phyloP scores from a whole-genome alignment of 2,329 filamentous ascomycete genomes.

The Meredithiella fracta region DNA sequence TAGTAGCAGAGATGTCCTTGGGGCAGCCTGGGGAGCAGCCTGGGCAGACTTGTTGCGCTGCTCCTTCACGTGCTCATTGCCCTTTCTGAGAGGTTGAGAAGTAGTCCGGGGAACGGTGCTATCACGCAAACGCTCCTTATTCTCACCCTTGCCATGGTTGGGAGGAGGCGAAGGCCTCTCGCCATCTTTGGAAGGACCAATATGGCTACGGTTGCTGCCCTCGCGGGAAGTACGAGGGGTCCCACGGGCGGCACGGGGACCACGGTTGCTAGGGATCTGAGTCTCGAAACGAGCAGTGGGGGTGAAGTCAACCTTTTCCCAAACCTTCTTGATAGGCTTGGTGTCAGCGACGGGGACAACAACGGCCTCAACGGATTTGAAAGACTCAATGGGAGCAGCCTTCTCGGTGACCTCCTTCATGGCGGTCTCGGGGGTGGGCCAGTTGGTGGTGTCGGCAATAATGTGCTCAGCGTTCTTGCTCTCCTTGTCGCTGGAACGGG shows the following conservation, averaged over 20 bases:
- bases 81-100: constrained; percentile 23
- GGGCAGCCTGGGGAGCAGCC: constrained; percentile 19
- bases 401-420: constrained; percentile 45
- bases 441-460: constrained; percentile 49
- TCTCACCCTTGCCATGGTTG: constrained; percentile 12
- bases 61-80: constrained; percentile 26
- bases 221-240: constrained; percentile 23
- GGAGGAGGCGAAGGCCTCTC: constrained; percentile 25
- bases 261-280: constrained; percentile 43
- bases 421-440: constrained; percentile 79
- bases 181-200: constrained; percentile 18
- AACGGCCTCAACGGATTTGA: constrained; percentile 39
- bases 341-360: constrained; percentile 35
- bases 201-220: constrained; percentile 18
- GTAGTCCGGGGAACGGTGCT: constrained; percentile 19
- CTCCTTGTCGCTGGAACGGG: constrained; percentile 20
- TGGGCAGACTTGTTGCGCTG: constrained; percentile 29
- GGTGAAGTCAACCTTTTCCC: constrained; percentile 69
- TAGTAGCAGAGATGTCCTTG: constrained; percentile 24
- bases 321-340: constrained; percentile 59
- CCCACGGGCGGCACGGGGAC: constrained; percentile 31
- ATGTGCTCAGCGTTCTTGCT: constrained; percentile 11
- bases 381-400: constrained; percentile 36
- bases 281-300: constrained; percentile 79
- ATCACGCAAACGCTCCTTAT: constrained; percentile 12